These are phyloP conservation scores for Ascobolus immersus DNA, from an alignment of 495 filamentous ascomycete genomes.

Conservation along the genomic window DNA sequence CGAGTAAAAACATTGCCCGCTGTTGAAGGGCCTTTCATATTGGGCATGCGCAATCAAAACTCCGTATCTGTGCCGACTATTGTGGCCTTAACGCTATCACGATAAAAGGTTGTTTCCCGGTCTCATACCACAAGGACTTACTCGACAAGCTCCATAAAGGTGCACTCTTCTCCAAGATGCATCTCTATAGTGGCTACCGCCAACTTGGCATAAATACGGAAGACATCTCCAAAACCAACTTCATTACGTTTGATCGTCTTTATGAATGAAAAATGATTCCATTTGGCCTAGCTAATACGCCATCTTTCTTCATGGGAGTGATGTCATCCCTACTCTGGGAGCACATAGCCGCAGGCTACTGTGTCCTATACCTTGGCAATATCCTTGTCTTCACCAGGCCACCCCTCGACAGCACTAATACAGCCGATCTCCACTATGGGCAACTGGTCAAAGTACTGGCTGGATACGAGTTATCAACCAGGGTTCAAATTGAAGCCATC, in stretches of 20 bases:
- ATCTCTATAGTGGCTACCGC: background rate
- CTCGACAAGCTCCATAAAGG: conserved; percentile 13
- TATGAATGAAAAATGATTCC: conserved; percentile 4
- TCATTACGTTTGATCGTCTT: conserved; percentile 3
- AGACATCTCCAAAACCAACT: conserved; percentile 16
- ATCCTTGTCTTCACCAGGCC: background rate
- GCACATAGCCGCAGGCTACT: background rate
- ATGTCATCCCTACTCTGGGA: conserved; percentile 15
- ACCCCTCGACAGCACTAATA: no score
- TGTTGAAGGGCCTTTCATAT: no score
- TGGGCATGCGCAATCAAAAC: no score
- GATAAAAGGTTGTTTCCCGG: conserved; percentile 20
- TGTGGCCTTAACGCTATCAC: conserved; percentile 20
- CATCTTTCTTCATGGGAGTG: conserved; percentile 12
- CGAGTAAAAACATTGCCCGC: no score
- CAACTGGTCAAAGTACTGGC: no score
- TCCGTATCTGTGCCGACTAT: conserved; percentile 24
- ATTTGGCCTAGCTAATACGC: conserved; percentile 10
- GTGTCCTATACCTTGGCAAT: background rate
- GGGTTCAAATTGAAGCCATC: no score
- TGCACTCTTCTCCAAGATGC: conserved; percentile 5
- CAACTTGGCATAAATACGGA: conserved; percentile 11
- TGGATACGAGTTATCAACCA: no score
- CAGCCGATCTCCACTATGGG: background rate
- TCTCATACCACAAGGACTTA: conserved; percentile 22